Evolutionary conservation across 345 rosid genomes (phyloP), one percentile per base, ranked within the genome.

Genomic region (Populus alba): DNA sequence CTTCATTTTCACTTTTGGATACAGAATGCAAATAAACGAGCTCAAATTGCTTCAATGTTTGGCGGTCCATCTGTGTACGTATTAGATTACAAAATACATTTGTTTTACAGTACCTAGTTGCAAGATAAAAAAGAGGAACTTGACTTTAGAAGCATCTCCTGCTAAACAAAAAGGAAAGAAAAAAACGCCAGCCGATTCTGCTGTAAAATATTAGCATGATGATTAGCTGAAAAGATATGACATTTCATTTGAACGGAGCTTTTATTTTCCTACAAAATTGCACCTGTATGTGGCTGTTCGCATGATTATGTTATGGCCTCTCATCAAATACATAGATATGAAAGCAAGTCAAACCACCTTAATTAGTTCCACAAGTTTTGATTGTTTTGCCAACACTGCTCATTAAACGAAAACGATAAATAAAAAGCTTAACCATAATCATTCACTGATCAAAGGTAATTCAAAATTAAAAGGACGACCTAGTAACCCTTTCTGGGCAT

Each of bases 331-430:
- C 43, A 31, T 9, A 3, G 12, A 35, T 15, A 27, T 45, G 61
- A 71, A 53, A 47, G 61, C 49, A 71, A 47, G 10, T 13, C 10
- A 2, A 70, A 43, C 73, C 57, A 70, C 73, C 73, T 72, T 61
- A 22, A 13, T 33, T 1, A 31, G 7, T 15, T 18, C 15, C 20
- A 29, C 22, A 27, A 51, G 8, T 15, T n/a, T 25, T 17, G n/a
- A 55, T 15, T 25, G 65, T 12, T 1, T 43, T 74, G 27, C 27
- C 38, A 20, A 43, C 43, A 43, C 22, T 43, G 8, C 15, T 22
- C 35, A 65, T 17, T 74, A 65, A 63, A 3, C 9, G 6, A 16
- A 25, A 16, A 43, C 9, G 37, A 6, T 73, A 73, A 62, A 16
- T 35, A 1, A 63, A 39, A 63, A 63, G 43, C 49, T 53, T 65